Evolutionary conservation across 2,329 filamentous ascomycete species (phyloP), one percentile per base, ranked within the genome.

Genomic region (Lecanicillium sp.): DNA sequence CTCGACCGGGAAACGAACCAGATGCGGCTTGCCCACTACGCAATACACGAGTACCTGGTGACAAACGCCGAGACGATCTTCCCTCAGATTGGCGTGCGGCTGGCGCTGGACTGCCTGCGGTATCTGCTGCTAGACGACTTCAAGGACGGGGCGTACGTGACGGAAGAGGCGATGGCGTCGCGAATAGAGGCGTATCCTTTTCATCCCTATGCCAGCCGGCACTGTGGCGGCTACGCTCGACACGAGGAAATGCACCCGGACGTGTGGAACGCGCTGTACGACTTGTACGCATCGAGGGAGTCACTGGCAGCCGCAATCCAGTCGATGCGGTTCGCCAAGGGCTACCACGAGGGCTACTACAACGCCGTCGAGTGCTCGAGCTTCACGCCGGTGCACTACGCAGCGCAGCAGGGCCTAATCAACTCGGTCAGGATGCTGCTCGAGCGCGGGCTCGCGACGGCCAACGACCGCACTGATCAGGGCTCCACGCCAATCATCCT

Each of bases 371-470:
- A 47, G 22, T 40, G 29, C 30, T 22, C 36, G 22, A 47, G 45
- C 45, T 27, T 31, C 9, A 43, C 36, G 8, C 34, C 45, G 7
- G 19, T 47, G 28, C 45, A 47, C 22, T 22, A 38, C 6, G 42
- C 45, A 7, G 33, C 34, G 12, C 17, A 19, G 2, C 18, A 40
- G 17, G 38, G 43, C 4, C 36, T 47, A 25, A 12, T 14, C 3
- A 14, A 25, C 6, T 31, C 40, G 2, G 28, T 30, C 3, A 13
- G 4, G 1, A 19, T 8, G 4, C 28, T 38, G 2, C 29, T 38
- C 7, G n/a, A 17, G 12, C 13, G 31, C n/a, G 22, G 22, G 7
- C 11, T 25, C 7, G 20, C 17, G 9, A 15, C n/a, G 19, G 29
- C 32, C 29, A 22, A 38, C 30, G 29, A 17, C 14, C 17, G 13